Base-by-base conservation (phyloP, 352 stramenopile genomes). In the Elongisporangium senticosum region DNA sequence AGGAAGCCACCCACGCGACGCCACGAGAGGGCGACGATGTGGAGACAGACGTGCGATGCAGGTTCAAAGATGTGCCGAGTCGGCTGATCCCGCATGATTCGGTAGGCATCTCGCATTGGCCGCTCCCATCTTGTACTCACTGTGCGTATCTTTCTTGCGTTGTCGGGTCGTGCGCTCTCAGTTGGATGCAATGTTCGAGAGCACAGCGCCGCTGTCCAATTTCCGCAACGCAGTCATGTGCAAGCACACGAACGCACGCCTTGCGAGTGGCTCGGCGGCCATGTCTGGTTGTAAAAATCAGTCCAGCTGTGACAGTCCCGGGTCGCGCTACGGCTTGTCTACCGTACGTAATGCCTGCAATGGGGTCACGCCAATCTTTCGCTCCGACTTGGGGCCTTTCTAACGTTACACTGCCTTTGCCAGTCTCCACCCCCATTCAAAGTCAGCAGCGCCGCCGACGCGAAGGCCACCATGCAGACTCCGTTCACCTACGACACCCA, bases 141-240 rank as follows among this genome's bases (percentile, higher is more conserved):
- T 65, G 67, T 40, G 62, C 62, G 55, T 59, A 28, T 40, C n/a
- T 51, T 24, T 53, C 14, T 11, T 51, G n/a, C 48, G 48, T 51
- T 23, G 49, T 53, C 14, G 20, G 49, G 19, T 53, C 49, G 49
- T 53, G 3, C 2, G 49, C 13, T 1, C 5, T 52, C 61, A 88
- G 79, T 61, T 89, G 4, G 72, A 81, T 49, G 68, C 70, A 20
- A 83, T 90, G 58, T 89, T 90, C 57, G 58, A 81, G n/a, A 63
- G 24, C 50, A 73, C 78, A 55, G 58, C 74, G 52, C 81, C 78
- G 37, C 64, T 90, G 43, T 75, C 75, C 39, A 71, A 51, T 10
- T 90, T 90, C 63, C 67, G 77, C n/a, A 75, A 67, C 15, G 69
- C 72, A 8, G 64, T 89, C 24, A 69, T 89, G 64, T 87, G 77